Percentiles rank a stretch among this genome's conserved stretches.
phyloP scores from a whole-genome alignment of 2,329 filamentous ascomycete species.

The Chaetomium sp. region DNA sequence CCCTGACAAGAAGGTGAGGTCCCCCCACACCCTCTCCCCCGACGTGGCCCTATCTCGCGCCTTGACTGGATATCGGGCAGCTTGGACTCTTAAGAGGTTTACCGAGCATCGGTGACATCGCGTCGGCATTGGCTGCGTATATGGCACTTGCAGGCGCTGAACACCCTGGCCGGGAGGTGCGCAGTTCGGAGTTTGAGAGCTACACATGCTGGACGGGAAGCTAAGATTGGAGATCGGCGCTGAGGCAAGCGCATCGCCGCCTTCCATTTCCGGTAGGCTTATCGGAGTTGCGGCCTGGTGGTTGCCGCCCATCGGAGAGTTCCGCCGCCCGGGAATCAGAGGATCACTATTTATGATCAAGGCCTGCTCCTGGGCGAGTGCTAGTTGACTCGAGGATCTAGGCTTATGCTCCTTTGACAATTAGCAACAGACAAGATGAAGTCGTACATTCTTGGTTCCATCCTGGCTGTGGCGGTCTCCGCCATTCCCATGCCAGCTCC shows the following conservation, averaged over 20 bases:
- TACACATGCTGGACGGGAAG: background rate
- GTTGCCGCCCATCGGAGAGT: background rate
- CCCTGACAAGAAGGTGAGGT: slow-evolving; percentile 8
- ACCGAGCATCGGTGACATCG: slow-evolving; percentile 17
- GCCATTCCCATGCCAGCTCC: slow-evolving; percentile 36
- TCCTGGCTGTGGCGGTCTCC: slow-evolving; percentile 28
- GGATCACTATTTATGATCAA: background rate
- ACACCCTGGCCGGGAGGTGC: slow-evolving; percentile 6
- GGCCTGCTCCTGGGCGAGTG: background rate
- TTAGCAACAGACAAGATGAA: slow-evolving; percentile 30
- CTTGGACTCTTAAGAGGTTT: background rate
- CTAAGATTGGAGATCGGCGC: slow-evolving; percentile 5
- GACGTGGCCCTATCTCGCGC: slow-evolving; percentile 28
- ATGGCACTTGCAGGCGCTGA: background rate
- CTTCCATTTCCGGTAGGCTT: slow-evolving; percentile 10
- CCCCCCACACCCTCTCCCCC: slow-evolving; percentile 10
- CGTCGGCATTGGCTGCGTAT: slow-evolving; percentile 27
- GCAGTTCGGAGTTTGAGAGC: slow-evolving; percentile 2
- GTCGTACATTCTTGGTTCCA: slow-evolving; percentile 26
- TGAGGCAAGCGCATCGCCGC: background rate
- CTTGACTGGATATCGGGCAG: slow-evolving; percentile 18
- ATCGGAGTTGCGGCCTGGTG: background rate
- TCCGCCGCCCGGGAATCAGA: background rate
- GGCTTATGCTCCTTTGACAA: background rate
- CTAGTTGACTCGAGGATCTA: background rate